Percentiles rank a stretch among this genome's conserved stretches.
These are phyloP conservation scores for Lactifluus piperatus DNA, from an alignment of 768 basidiomycete genomes.

Conservation along the genomic window DNA sequence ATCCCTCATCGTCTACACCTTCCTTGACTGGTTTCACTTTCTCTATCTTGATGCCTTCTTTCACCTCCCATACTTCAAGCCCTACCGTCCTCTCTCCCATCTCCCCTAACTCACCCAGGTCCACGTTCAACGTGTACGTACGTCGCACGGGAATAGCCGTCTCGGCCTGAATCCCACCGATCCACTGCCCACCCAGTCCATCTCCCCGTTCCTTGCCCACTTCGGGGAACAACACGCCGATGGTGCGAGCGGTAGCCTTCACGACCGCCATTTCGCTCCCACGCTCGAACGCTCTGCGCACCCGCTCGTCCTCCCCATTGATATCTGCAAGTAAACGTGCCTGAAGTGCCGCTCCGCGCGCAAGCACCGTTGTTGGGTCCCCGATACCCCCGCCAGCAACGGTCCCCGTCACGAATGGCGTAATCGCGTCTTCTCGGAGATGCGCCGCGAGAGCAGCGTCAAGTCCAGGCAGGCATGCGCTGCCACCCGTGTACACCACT, in stretches of 20 bases:
- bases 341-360: constrained; percentile 70
- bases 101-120: constrained; percentile 32
- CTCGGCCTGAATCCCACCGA: constrained; percentile 59
- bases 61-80: constrained; percentile 73
- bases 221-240: constrained; percentile 61
- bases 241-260: constrained; percentile 49
- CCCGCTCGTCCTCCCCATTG: constrained; percentile 39
- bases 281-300: constrained; percentile 42
- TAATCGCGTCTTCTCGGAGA: constrained; percentile 52
- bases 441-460: constrained; percentile 49
- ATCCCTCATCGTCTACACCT: constrained; percentile 36
- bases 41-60: constrained; percentile 57
- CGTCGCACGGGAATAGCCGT: constrained; percentile 65
- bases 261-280: constrained; percentile 35
- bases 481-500: constrained; percentile 73
- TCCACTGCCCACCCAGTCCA: constrained; percentile 53
- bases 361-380: constrained; percentile 71
- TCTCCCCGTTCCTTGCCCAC: constrained; percentile 14
- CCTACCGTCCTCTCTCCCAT: constrained; percentile 37
- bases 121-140: constrained; percentile 48
- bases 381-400: constrained; percentile 65
- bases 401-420: constrained; percentile 57
- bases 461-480: constrained; percentile 64
- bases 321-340: constrained; percentile 52
- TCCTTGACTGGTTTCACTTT: constrained; percentile 40